phyloP scores from a whole-genome alignment of 768 basidiomycete genomes.

The Termitomyces sp. region DNA sequence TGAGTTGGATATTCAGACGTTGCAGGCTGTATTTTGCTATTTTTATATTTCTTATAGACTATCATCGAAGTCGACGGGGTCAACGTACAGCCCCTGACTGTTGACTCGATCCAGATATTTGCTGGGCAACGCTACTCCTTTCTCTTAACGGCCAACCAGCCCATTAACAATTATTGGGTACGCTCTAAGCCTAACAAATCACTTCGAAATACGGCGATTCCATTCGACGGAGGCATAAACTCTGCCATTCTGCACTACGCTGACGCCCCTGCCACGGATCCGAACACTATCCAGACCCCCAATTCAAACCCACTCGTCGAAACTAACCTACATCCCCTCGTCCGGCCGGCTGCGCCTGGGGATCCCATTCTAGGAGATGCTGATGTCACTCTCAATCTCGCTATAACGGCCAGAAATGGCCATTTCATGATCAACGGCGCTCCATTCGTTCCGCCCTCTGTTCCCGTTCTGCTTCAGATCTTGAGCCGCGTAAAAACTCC shows the following conservation, averaged over 20 bases:
- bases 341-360: conserved; percentile 8
- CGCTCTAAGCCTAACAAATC: conserved; percentile 24
- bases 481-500: conserved; percentile 48
- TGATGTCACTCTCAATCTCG: conserved; percentile 18
- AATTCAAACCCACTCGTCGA: conserved; percentile 23
- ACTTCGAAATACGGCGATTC: no score
- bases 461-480: conserved; percentile 55
- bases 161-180: conserved; percentile 36
- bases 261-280: conserved; percentile 14
- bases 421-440: conserved; percentile 26
- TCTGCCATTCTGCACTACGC: conserved; percentile 49
- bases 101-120: conserved; percentile 36
- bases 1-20: no score
- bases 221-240: conserved; percentile 49
- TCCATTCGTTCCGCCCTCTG: conserved; percentile 29
- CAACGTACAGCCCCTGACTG: conserved; percentile 23
- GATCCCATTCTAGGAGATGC: conserved; percentile 13
- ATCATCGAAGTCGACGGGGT: conserved; percentile 37
- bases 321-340: conserved; percentile 11
- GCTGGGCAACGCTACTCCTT: conserved; percentile 31
- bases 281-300: conserved; percentile 20
- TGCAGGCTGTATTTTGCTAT: background rate
- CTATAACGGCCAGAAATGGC: conserved; percentile 13
- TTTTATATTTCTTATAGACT: conserved; percentile 15
- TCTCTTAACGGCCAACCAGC: conserved; percentile 32